Percentiles rank a stretch among this genome's conserved stretches.
phyloP scores from a whole-genome alignment of 306 rosid species.

The Begonia peltatifolia region DNA sequence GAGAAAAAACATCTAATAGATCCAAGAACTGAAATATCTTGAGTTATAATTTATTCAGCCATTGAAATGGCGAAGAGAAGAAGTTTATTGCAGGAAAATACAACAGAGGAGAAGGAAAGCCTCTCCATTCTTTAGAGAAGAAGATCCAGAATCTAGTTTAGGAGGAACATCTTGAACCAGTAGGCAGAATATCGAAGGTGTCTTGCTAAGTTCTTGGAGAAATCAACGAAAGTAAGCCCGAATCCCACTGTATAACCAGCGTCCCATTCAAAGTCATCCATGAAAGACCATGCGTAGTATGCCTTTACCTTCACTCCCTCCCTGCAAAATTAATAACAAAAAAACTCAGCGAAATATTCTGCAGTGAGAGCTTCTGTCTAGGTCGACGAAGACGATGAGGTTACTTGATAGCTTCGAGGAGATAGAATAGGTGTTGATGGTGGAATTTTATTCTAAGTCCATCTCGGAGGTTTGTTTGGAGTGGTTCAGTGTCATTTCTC shows the following conservation, averaged over 20 bases:
- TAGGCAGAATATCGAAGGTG: slow-evolving; percentile 39
- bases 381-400: not conserved
- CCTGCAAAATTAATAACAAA: slow-evolving; percentile 10
- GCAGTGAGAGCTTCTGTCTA: too few relatives aligned
- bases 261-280: slow-evolving; percentile 44
- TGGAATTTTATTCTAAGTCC: slow-evolving; percentile 29
- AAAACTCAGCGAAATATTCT: too few relatives aligned
- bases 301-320: slow-evolving; percentile 21
- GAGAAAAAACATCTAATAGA: too few relatives aligned
- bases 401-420: slow-evolving; percentile 43
- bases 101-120: too few relatives aligned
- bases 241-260: slow-evolving; percentile 41
- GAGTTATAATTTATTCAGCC: too few relatives aligned
- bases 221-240: slow-evolving; percentile 31
- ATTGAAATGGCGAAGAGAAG: too few relatives aligned
- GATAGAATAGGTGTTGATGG: slow-evolving; percentile 26
- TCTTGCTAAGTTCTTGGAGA: slow-evolving; percentile 20
- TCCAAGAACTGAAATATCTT: too few relatives aligned
- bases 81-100: too few relatives aligned
- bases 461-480: slow-evolving; percentile 27
- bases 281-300: slow-evolving; percentile 27
- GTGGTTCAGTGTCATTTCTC: slow-evolving; percentile 27
- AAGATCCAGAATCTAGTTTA: not conserved
- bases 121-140: too few relatives aligned
- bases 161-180: slow-evolving; percentile 33